phyloP scores from a whole-genome alignment of 1,284 basidiomycete genomes.

The Ustilago shanxiensis region DNA sequence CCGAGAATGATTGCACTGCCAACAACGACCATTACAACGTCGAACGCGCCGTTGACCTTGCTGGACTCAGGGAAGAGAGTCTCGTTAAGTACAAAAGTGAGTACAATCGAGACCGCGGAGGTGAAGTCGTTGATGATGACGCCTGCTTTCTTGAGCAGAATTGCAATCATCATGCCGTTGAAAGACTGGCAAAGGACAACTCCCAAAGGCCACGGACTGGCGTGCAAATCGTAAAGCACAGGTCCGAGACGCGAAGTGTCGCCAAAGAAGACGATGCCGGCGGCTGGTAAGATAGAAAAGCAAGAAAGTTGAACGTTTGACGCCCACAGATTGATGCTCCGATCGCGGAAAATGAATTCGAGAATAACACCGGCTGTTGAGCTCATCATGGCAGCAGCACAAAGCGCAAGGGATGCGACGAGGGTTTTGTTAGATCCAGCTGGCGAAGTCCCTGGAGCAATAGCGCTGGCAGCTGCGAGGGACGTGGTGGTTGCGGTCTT shows the following conservation, averaged over 20 bases:
- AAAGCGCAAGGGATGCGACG: slow-evolving; percentile 10
- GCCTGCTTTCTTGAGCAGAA: slow-evolving; percentile 35
- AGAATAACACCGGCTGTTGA: slow-evolving; percentile 30
- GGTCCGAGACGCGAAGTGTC: slow-evolving; percentile 7
- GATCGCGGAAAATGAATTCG: slow-evolving; percentile 43
- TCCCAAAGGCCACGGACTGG: slow-evolving; percentile 22
- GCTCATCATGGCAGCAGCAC: slow-evolving; percentile 24
- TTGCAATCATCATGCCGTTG: slow-evolving; percentile 33
- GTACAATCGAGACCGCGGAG: slow-evolving; percentile 21
- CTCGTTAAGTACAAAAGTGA: slow-evolving; percentile 26
- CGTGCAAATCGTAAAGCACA: slow-evolving; percentile 16
- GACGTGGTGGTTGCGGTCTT: slow-evolving; percentile 26
- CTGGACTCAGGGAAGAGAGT: slow-evolving; percentile 15
- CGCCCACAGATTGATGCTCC: slow-evolving; percentile 30
- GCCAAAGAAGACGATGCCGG: slow-evolving; percentile 11
- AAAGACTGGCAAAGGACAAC: slow-evolving; percentile 28
- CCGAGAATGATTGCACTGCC: slow-evolving; percentile 23
- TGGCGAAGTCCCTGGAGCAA: background rate
- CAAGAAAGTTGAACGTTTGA: slow-evolving; percentile 41
- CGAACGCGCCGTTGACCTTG: slow-evolving; percentile 5
- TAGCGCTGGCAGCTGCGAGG: background rate
- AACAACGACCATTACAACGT: slow-evolving; percentile 17
- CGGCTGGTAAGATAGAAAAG: slow-evolving; percentile 40
- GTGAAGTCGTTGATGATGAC: slow-evolving; percentile 36
- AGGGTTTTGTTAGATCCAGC: slow-evolving; percentile 4